A percentile compares a stretch with the other conserved stretches of the same genome.
phyloP scores from a whole-genome alignment of 2,329 filamentous ascomycete species.

The Fusarium paranaense region DNA sequence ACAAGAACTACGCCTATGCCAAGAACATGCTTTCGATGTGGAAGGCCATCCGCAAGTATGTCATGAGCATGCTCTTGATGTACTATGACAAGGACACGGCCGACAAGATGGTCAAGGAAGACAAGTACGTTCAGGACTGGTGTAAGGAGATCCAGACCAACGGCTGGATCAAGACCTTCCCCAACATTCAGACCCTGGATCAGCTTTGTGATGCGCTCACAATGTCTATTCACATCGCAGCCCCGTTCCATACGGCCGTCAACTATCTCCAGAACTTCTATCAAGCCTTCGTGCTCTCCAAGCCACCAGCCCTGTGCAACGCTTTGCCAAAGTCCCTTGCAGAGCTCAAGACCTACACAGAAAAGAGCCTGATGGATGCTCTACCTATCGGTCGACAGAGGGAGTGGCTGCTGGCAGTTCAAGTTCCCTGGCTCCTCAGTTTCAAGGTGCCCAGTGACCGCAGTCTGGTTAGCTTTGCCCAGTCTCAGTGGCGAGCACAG shows the following conservation, averaged over 20 bases:
- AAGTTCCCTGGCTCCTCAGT: constrained; percentile 59
- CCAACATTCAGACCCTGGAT: constrained; percentile 54
- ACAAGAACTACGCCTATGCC: constrained; percentile 62
- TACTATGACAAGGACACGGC: constrained; percentile 48
- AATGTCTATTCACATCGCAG: constrained; percentile 65
- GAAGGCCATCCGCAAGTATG: constrained; percentile 56
- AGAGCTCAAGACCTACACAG: constrained; percentile 46
- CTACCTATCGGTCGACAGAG: constrained; percentile 56
- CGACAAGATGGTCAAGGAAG: constrained; percentile 42
- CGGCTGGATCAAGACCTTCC: constrained; percentile 56
- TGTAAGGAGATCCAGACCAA: constrained; percentile 53
- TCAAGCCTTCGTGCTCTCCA: constrained; percentile 59
- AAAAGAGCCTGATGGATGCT: constrained; percentile 49
- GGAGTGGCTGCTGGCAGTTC: constrained; percentile 59
- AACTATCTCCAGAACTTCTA: constrained; percentile 66
- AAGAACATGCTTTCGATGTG: constrained; percentile 59
- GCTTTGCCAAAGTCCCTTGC: constrained; percentile 47
- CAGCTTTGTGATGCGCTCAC: constrained; percentile 58
- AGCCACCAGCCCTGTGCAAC: constrained; percentile 54
- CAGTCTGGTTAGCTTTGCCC: constrained; percentile 55
- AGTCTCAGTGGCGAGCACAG: constrained; percentile 50
- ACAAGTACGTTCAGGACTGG: constrained; percentile 54
- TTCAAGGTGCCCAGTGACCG: constrained; percentile 55
- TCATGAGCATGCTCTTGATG: constrained; percentile 51
- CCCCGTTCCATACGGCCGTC: constrained; percentile 61